Evolutionary conservation across 495 filamentous ascomycete genomes (phyloP).

Genomic region (Aspergillus asperescens): DNA sequence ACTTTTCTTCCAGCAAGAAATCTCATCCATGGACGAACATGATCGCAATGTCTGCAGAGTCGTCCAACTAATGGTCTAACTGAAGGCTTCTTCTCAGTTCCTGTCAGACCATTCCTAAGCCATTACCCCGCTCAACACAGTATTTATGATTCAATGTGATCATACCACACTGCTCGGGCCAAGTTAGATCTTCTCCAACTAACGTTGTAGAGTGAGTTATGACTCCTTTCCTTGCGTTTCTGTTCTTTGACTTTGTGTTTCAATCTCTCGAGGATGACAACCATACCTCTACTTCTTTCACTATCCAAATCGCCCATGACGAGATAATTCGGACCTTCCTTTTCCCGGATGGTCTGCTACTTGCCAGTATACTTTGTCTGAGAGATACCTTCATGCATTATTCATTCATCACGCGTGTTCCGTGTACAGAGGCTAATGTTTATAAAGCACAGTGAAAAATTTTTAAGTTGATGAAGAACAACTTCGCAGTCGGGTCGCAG

Average conservation of each 20-base stretch:
- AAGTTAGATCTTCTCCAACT: constrained; percentile 20
- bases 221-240: constrained; percentile 20
- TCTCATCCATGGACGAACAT: neutral
- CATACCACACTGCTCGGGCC: constrained; percentile 16
- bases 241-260: constrained; percentile 4
- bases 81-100: too few species aligned
- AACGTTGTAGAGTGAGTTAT: constrained; percentile 25
- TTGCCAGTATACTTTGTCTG: constrained; percentile 98
- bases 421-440: constrained; percentile 9
- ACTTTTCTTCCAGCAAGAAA: neutral
- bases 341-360: constrained; percentile 76
- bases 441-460: neutral
- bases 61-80: neutral
- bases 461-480: too few species aligned
- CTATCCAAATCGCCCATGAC: constrained; percentile 91
- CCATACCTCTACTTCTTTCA: constrained; percentile 79
- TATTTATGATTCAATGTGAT: neutral
- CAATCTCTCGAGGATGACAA: constrained; percentile 72
- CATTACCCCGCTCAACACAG: neutral
- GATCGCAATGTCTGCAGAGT: neutral
- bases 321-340: constrained; percentile 65
- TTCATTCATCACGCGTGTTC: neutral
- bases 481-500: too few species aligned
- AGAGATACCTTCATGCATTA: constrained; percentile 34
- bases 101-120: constrained; percentile 1